Evolutionary conservation across 2,329 filamentous ascomycete genomes (phyloP).

Genomic region (Xylaria multiplex): DNA sequence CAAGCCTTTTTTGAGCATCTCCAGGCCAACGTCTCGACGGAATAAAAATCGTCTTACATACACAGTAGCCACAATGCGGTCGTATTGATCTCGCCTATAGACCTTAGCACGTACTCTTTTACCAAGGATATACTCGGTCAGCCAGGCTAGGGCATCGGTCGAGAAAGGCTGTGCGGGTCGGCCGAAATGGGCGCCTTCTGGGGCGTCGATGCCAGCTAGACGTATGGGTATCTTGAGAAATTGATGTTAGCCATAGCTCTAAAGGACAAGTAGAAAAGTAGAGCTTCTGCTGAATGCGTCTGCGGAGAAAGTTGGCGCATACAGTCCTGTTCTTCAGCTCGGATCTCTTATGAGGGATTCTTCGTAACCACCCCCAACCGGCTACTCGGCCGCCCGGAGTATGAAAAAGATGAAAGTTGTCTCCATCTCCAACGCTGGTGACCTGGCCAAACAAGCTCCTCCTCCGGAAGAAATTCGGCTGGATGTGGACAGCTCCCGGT

Average conservation of each 20-base stretch:
- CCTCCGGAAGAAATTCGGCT: constrained; percentile 76
- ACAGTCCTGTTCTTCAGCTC: constrained; percentile 82
- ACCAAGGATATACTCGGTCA: constrained; percentile 76
- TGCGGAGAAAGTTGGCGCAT: constrained; percentile 46
- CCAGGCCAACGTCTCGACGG: constrained; percentile 82
- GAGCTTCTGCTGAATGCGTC: background rate
- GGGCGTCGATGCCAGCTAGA: constrained; percentile 91
- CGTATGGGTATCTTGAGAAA: constrained; percentile 79
- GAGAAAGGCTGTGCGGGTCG: constrained; percentile 85
- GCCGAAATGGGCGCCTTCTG: constrained; percentile 93
- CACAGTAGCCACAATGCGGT: constrained; percentile 87
- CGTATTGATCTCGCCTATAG: constrained; percentile 89
- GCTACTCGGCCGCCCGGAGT: constrained; percentile 88
- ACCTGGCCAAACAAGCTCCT: constrained; percentile 85
- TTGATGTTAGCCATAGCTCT: constrained; percentile 20
- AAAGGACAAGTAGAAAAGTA: background rate
- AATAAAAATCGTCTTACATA: constrained; percentile 75
- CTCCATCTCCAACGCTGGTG: constrained; percentile 94
- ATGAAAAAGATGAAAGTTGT: constrained; percentile 94
- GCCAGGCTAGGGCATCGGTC: constrained; percentile 82
- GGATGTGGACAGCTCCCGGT: constrained; percentile 78
- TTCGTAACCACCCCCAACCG: constrained; percentile 93
- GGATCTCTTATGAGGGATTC: constrained; percentile 73
- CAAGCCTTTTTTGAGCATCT: constrained; percentile 86
- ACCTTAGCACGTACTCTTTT: constrained; percentile 83